Base-by-base conservation (phyloP, 345 rosid species). In the Melaleuca alternifolia region DNA sequence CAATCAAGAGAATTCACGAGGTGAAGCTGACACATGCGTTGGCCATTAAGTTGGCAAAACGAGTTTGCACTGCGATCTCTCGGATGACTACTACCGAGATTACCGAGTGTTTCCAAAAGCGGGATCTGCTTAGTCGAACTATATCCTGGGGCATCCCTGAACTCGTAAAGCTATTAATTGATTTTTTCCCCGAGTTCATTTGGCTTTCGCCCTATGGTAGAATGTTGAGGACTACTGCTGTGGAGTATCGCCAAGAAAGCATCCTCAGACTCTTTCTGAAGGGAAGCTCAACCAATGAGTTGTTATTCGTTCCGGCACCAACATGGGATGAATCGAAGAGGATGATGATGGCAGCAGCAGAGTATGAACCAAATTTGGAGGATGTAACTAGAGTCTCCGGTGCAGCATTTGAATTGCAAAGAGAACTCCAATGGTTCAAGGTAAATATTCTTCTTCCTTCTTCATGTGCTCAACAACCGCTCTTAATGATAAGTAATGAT, bases 371-470 rank as follows among this genome's bases (percentile, higher is more conserved):
- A 16, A n/a, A 51, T 52, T 46, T 61, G 5, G 56, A 52, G 46
- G 59, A 65, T 30, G 28, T 14, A 18, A 65, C 87, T 20, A 41
- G 41, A 41, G 56, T 85, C 26, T 71, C 86, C 41, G n/a, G 86
- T 50, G 82, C 86, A 12, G 86, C 86, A 24, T 46, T 85, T 28
- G 83, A 85, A 71, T 65, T 65, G 87, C 87, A 85, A 51, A 51
- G 87, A 75, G 87, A 85, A 37, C 20, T 85, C 16, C 65, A 85
- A 37, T 85, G 87, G 87, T 85, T 85, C 75, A 51, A 85, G 30
- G 62, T 57, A 10, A 57, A 3, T 11, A 11, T 26, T 14, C 24
- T 26, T 26, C 28, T n/a, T n/a, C n/a, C n/a, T n/a, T n/a, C n/a
- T n/a, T 61, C 20, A 11, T n/a, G 28, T n/a, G 6, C 6, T 5